Evolutionary conservation across 1,139 yeast genomes (phyloP).

Genomic region (Protomyces pachydermus): DNA sequence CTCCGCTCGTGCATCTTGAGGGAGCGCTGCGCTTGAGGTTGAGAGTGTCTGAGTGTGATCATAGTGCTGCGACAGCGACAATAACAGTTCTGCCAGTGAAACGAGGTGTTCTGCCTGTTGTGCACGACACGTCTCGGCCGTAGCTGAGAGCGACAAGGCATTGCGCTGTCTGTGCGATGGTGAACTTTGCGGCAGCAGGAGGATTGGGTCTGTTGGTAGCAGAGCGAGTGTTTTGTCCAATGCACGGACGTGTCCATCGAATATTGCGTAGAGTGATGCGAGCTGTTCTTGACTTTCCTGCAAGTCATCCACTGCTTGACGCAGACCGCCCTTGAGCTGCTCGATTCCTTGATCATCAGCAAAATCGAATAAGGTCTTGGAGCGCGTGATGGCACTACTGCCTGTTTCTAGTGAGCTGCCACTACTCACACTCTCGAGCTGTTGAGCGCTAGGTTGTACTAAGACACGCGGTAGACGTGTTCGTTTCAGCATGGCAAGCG

Average conservation of each 20-base stretch:
- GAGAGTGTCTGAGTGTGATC: slow-evolving; percentile 15
- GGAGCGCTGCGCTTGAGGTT: not conserved
- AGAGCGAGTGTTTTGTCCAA: not conserved
- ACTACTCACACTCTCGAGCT: not conserved
- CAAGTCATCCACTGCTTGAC: slow-evolving; percentile 14
- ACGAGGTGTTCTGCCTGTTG: slow-evolving; percentile 14
- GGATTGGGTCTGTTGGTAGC: not conserved
- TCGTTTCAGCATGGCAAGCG: slow-evolving; percentile 2
- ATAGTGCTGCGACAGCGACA: slow-evolving; percentile 17
- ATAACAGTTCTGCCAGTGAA: slow-evolving; percentile 10
- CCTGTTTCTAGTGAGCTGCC: not conserved
- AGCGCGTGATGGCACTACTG: not conserved
- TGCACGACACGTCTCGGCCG: not conserved
- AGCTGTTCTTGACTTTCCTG: slow-evolving; percentile 15
- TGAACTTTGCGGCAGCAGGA: not conserved
- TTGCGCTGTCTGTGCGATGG: not conserved
- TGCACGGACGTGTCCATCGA: not conserved
- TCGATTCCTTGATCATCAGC: slow-evolving; percentile 18
- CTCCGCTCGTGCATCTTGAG: slow-evolving; percentile 9
- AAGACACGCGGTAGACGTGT: slow-evolving; percentile 1
- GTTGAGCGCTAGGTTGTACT: not conserved
- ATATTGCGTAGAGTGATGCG: not conserved
- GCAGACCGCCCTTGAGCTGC: slow-evolving; percentile 13
- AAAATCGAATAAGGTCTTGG: slow-evolving; percentile 13
- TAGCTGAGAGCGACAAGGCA: not conserved